Conservation (phyloP, 345 rosid genomes). For the Gossypium bickii region DNA sequence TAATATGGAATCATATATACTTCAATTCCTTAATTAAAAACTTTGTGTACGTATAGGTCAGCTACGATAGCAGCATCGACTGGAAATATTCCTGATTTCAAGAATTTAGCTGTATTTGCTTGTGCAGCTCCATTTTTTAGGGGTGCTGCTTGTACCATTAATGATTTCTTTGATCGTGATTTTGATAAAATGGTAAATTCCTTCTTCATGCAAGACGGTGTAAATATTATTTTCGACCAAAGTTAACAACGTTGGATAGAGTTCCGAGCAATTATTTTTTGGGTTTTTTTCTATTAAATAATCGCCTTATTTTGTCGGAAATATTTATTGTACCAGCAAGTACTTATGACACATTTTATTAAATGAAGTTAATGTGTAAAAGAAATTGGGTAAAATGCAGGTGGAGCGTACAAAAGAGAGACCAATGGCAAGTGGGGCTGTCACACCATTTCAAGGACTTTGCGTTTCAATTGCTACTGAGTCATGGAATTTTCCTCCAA, state of each 20-base stretch:
- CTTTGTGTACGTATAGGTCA: background rate
- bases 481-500: constrained; percentile 62
- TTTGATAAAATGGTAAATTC: background rate
- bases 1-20: too few species aligned
- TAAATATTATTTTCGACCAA: too few species aligned
- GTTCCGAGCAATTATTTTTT: too few species aligned
- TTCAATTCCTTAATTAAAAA: too few species aligned
- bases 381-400: constrained; percentile 27
- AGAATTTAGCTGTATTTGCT: background rate
- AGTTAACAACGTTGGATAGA: too few species aligned
- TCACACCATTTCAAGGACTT: constrained; percentile 61
- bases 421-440: constrained; percentile 87
- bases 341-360: too few species aligned
- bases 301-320: too few species aligned
- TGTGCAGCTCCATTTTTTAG: background rate
- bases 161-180: background rate
- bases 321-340: too few species aligned
- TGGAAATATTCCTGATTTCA: background rate
- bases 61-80: background rate
- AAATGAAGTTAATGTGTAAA: too few species aligned
- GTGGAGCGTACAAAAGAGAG: constrained; percentile 80
- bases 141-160: constrained; percentile 7
- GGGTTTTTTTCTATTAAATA: too few species aligned
- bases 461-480: constrained; percentile 72
- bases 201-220: background rate